Evolutionary conservation across 805 yeast species (phyloP).

Genomic region (Maudiozyma turicensis): DNA sequence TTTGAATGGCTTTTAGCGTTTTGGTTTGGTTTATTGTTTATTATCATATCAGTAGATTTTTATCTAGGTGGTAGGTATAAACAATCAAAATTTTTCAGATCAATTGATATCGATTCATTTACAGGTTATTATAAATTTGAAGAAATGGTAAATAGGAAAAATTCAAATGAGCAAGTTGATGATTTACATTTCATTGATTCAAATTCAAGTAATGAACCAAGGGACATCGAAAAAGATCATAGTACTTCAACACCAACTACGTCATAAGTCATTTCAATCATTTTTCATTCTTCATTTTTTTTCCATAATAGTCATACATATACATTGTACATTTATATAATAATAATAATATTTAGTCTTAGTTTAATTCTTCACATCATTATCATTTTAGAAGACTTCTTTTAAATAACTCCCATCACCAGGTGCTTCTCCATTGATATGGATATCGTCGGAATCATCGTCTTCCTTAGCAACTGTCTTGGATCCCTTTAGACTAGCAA

Average conservation of each 20-base stretch:
- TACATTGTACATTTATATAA: neutral
- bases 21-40: constrained; percentile 64
- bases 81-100: constrained; percentile 23
- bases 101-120: constrained; percentile 15
- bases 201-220: neutral
- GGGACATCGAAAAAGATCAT: neutral
- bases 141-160: neutral
- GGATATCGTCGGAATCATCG: constrained; percentile 1
- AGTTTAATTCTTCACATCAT: too few relatives aligned
- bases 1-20: constrained; percentile 87
- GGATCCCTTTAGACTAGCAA: neutral
- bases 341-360: neutral
- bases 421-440: constrained; percentile 1
- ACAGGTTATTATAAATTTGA: constrained; percentile 24
- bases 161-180: neutral
- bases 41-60: constrained; percentile 60
- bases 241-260: neutral
- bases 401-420: constrained; percentile 18
- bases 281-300: too few relatives aligned
- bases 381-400: constrained; percentile 17
- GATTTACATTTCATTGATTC: too few relatives aligned
- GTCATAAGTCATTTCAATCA: neutral
- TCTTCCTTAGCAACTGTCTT: neutral
- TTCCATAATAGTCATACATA: neutral
- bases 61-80: constrained; percentile 45